Base-by-base conservation (phyloP, 768 basidiomycete species). In the Dictyophora rubrovolvata region DNA sequence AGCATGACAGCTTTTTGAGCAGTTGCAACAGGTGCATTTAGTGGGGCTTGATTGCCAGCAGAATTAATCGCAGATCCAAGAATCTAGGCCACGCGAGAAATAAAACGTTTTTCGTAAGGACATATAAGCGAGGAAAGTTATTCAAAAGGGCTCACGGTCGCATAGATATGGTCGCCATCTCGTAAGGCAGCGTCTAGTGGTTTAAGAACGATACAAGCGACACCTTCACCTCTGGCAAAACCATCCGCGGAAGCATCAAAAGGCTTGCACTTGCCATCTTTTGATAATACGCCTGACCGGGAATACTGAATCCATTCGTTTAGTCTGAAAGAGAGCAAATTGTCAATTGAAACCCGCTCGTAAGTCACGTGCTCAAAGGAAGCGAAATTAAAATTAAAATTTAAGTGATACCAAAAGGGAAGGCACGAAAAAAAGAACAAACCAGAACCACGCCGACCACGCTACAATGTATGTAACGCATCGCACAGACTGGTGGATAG, bases 201-300 rank as follows among this genome's bases (percentile, higher is more conserved):
- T 61, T 77, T 78, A 5, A 78, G 48, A 0, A 76, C 75, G 8
- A 78, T 63, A 1, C 66, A 72, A 10, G 67, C 69, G 11, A 64
- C 71, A 9, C 72, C 76, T 64, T 77, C 75, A 5, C 67, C 72
- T 17, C 74, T 62, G 6, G 68, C 67, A 57, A 77, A 76, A 6
- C 61, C 77, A 62, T 77, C 66, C 1, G 74, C 77, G 5, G 66
- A 65, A 14, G 69, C 69, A 61, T 78, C 76, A 62, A 78, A 77
- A 0, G 76, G 75, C 56, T 74, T 77, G 65, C 69, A 77, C 59
- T 69, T 72, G 22, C 76, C 74, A 63, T 71, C 74, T 11, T 69
- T 68, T 6, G 76, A 69, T 46, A 79, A 65, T 22, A 77, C 60
- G 1, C 66, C 68, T 1, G 68, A 69, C 62, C 74, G 72, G 54